Percentiles rank a stretch among this genome's conserved stretches.
These are phyloP conservation scores for Pseudocercospora musae DNA, from an alignment of 2,329 filamentous ascomycete genomes.

Conservation along the genomic window DNA sequence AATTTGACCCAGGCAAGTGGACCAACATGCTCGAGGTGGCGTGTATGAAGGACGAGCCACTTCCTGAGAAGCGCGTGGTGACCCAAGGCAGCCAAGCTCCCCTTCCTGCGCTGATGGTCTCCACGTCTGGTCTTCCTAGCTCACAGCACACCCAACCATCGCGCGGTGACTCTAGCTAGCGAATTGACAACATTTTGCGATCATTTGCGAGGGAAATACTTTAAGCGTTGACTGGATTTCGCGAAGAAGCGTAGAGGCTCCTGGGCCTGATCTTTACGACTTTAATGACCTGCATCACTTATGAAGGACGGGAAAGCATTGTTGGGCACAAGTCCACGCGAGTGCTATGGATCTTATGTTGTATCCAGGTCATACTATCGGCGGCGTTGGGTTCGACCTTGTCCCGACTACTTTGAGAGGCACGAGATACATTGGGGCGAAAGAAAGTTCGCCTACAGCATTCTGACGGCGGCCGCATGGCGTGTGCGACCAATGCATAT, in stretches of 20 bases:
- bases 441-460: slow-evolving; percentile 1
- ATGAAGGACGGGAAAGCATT: slow-evolving; percentile 2
- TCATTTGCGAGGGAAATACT: neutral
- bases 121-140: slow-evolving; percentile 23
- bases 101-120: slow-evolving; percentile 29
- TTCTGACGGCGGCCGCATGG: slow-evolving; percentile 1
- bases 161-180: slow-evolving; percentile 9
- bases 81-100: slow-evolving; percentile 14
- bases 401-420: neutral
- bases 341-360: neutral
- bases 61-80: slow-evolving; percentile 42
- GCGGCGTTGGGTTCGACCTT: neutral
- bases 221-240: neutral
- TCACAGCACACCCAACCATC: slow-evolving; percentile 4
- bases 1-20: slow-evolving; percentile 93
- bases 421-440: neutral
- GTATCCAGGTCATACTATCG: neutral
- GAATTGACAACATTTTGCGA: neutral
- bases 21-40: slow-evolving; percentile 96
- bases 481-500: slow-evolving; percentile 2
- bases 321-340: neutral
- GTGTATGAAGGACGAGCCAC: slow-evolving; percentile 88
- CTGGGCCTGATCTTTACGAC: neutral
- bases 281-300: slow-evolving; percentile 4
- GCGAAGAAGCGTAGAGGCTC: neutral